phyloP scores from a whole-genome alignment of 805 yeast genomes.

The baker's yeast (Saccharomyces cerevisiae) region DNA sequence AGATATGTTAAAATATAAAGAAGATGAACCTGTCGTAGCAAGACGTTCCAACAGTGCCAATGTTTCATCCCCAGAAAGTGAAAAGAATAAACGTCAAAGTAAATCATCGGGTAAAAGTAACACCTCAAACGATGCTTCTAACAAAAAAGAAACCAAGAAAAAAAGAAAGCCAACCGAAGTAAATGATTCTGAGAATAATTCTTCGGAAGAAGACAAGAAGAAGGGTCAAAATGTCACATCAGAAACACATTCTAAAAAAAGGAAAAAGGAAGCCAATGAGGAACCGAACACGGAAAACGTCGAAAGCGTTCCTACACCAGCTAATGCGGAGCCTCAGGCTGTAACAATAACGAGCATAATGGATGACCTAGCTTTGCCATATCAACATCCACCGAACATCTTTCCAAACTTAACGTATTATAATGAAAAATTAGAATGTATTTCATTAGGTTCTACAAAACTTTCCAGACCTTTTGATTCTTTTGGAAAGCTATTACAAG shows the following conservation, averaged over 20 bases:
- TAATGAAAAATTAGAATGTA: slow-evolving; percentile 17
- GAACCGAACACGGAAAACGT: slow-evolving; percentile 3
- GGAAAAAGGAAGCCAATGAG: slow-evolving; percentile 4
- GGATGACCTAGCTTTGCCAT: slow-evolving; percentile 24
- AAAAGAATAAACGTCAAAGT: slow-evolving; percentile 11
- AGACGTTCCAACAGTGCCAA: slow-evolving; percentile 8
- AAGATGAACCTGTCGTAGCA: slow-evolving; percentile 15
- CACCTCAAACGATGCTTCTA: background rate
- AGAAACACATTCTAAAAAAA: slow-evolving; percentile 10
- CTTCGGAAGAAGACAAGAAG: slow-evolving; percentile 8
- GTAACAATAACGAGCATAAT: slow-evolving; percentile 16
- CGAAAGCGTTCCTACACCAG: slow-evolving; percentile 1
- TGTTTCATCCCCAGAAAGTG: slow-evolving; percentile 19
- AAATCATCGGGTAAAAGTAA: background rate
- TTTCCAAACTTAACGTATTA: slow-evolving; percentile 15
- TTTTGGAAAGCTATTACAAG: slow-evolving; percentile 21
- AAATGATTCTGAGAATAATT: slow-evolving; percentile 5
- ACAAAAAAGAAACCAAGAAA: slow-evolving; percentile 1
- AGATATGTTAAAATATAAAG: slow-evolving; percentile 26
- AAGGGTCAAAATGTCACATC: slow-evolving; percentile 15
- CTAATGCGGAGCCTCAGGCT: background rate
- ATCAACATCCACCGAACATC: slow-evolving; percentile 15
- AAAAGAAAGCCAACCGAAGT: background rate
- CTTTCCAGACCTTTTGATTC: slow-evolving; percentile 7
- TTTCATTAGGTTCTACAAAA: slow-evolving; percentile 5